Evolutionary conservation across 1,284 basidiomycete species (phyloP), one percentile per base, ranked within the genome.

Genomic region (Coniophora puteana): DNA sequence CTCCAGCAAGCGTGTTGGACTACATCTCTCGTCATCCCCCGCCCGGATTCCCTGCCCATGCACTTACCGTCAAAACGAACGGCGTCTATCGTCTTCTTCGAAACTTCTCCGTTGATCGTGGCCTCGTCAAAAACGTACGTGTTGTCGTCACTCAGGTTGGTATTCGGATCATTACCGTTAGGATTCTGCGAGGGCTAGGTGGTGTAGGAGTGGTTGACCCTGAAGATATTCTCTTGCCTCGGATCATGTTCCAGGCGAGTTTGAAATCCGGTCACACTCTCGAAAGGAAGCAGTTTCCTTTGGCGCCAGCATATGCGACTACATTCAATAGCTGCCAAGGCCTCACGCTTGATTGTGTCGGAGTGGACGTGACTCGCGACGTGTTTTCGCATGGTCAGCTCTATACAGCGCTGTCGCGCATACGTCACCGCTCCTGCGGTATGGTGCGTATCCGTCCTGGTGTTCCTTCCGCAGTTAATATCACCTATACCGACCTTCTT

Each of bases 191-290:
- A 1, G 52, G 48, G 3, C 32, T 45, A n/a, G 53, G 44, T 8
- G 53, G 52, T n/a, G 47, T 47, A 13, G 48, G 47, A 28, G 27
- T 40, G 10, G 41, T 50, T 17, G 52, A 56, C 34, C 14, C 47
- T 16, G 59, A 64, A 46, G 57, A 60, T 31, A 51, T 63, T 34
- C 46, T 63, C n/a, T 51, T 68, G 12, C 63, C 63, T 4, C 53
- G 65, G 12, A 69, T 69, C 14, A 46, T 51, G 1, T 68, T 68
- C 53, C 53, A 47, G 1, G 23, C 51, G 10, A 30, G 13, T 7
- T 52, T 67, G 22, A 51, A 47, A 8, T 62, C 57, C 1, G 52
- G 54, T 1, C 59, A 67, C 43, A 44, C 39, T 3, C 5, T 48
- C 20, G 24, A 34, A 12, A 37, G 40, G 2, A 44, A 43, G 26